A percentile compares a stretch with the other conserved stretches of the same genome.
phyloP scores from a whole-genome alignment of 805 yeast genomes.

The Starmera dryadoides region DNA sequence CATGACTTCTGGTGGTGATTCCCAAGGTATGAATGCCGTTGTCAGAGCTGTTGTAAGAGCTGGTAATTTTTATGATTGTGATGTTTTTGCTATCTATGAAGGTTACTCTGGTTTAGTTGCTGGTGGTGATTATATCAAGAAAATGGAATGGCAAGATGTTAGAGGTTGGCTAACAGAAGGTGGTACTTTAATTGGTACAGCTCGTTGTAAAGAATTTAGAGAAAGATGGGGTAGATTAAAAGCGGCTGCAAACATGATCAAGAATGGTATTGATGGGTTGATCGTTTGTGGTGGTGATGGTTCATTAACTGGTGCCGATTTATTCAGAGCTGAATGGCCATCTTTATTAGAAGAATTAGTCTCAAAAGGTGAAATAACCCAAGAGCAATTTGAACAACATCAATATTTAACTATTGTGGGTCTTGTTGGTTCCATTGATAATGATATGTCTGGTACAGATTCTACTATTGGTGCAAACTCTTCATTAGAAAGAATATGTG shows the following conservation, averaged over 20 bases:
- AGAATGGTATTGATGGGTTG: conserved; percentile 86
- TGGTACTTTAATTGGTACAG: conserved; percentile 96
- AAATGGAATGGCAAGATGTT: conserved; percentile 90
- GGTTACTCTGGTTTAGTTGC: conserved; percentile 90
- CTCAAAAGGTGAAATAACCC: conserved; percentile 45
- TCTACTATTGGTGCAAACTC: conserved; percentile 96
- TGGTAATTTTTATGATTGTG: conserved; percentile 82
- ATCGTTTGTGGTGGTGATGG: conserved; percentile 99
- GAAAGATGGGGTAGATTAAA: conserved; percentile 78
- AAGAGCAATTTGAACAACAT: conserved; percentile 53
- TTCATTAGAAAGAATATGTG: conserved; percentile 86
- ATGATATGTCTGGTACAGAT: conserved; percentile 96
- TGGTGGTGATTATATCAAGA: conserved; percentile 74
- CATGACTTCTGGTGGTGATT: conserved; percentile 98
- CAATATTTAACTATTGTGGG: conserved; percentile 83
- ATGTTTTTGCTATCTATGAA: conserved; percentile 85
- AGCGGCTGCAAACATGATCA: conserved; percentile 80
- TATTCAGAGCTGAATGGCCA: conserved; percentile 94
- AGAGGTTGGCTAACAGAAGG: conserved; percentile 90
- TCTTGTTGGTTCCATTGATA: conserved; percentile 93
- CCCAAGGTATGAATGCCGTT: conserved; percentile 97
- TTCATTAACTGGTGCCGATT: conserved; percentile 94
- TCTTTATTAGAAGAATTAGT: conserved; percentile 69
- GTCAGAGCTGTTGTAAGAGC: conserved; percentile 94
- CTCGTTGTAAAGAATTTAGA: conserved; percentile 80